phyloP scores from a whole-genome alignment of 1,284 basidiomycete species.

The Lentinula novae-zelandiae region DNA sequence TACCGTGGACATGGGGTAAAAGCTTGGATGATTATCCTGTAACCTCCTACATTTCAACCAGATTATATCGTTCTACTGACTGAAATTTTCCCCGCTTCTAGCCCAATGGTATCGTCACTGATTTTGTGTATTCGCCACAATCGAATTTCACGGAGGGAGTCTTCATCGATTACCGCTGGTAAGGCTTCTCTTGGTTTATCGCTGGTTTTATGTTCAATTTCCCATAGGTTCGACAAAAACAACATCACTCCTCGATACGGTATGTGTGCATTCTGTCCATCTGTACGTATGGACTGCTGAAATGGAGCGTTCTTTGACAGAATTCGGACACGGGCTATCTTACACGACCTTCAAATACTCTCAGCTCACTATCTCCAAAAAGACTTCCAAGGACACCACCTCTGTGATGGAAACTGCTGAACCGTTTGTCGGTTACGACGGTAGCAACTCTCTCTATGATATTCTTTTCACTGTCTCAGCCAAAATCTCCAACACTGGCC shows the following conservation, averaged over 20 bases:
- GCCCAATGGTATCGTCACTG: slow-evolving; percentile 1
- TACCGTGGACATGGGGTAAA: slow-evolving; percentile 66
- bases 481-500: slow-evolving; percentile 2
- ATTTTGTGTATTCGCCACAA: slow-evolving; percentile 12
- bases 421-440: slow-evolving; percentile 1
- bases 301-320: neutral
- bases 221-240: slow-evolving; percentile 3
- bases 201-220: no score
- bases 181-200: neutral
- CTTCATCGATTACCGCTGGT: slow-evolving; percentile 42
- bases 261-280: neutral
- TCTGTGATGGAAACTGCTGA: slow-evolving; percentile 8
- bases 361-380: neutral
- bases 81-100: neutral
- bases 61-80: neutral
- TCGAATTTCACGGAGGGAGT: slow-evolving; percentile 50
- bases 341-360: slow-evolving; percentile 10
- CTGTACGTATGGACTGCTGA: neutral
- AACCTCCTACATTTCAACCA: neutral
- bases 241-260: slow-evolving; percentile 15
- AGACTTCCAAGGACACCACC: neutral
- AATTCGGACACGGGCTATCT: slow-evolving; percentile 7
- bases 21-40: slow-evolving; percentile 47
- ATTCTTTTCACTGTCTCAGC: slow-evolving; percentile 7
- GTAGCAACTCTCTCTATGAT: slow-evolving; percentile 9